phyloP scores from a whole-genome alignment of 176 grass and related monocot genomes.

The Bromus sterilis region DNA sequence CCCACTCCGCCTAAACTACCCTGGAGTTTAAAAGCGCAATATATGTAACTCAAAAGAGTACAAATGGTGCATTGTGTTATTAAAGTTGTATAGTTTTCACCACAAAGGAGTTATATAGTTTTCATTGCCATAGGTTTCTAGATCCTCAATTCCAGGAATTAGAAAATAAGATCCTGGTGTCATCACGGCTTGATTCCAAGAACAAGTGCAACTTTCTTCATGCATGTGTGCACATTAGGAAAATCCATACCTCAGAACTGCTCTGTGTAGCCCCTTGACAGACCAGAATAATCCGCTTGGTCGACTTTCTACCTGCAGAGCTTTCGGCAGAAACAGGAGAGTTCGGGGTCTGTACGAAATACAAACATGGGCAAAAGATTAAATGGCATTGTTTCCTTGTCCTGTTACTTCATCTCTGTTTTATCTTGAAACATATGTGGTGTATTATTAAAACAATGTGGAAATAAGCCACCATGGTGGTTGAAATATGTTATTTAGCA shows the following conservation, averaged over 20 bases:
- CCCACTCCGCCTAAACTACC: slow-evolving; percentile 44
- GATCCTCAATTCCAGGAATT: not conserved
- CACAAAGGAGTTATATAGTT: not conserved
- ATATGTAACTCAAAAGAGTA: not conserved
- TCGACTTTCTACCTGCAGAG: slow-evolving; percentile 67
- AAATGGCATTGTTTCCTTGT: slow-evolving; percentile 2
- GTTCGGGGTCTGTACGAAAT: slow-evolving; percentile 66
- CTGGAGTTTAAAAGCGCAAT: slow-evolving; percentile 33
- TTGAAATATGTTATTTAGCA: not conserved
- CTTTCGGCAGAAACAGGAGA: slow-evolving; percentile 51
- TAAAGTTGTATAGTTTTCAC: too few species aligned
- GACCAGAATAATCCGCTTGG: slow-evolving; percentile 68
- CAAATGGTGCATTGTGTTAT: not conserved
- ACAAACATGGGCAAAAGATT: slow-evolving; percentile 1
- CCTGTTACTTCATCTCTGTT: not conserved
- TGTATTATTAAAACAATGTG: not conserved
- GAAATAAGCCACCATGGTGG: not conserved
- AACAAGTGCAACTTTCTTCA: not conserved
- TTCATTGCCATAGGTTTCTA: not conserved
- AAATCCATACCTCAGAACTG: slow-evolving; percentile 46
- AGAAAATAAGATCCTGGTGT: not conserved
- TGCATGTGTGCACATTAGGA: not conserved
- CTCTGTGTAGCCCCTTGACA: slow-evolving; percentile 73
- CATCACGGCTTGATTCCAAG: not conserved
- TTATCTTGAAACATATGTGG: not conserved